phyloP scores from a whole-genome alignment of 73 alveolate genomes.

The Breviolum minutum region DNA sequence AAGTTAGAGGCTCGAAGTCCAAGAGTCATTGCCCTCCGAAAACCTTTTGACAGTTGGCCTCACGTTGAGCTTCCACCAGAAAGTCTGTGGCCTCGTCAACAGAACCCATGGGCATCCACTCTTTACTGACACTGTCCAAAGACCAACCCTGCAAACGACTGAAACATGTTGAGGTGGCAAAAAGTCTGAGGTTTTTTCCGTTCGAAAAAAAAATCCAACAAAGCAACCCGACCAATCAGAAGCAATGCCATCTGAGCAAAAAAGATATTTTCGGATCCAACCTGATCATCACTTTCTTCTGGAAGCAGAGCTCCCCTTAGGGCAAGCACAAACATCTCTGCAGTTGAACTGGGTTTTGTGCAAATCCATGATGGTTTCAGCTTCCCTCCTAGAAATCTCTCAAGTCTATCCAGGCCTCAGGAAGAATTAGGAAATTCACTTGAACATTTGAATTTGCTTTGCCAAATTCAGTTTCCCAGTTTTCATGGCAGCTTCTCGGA shows the following conservation, averaged over 20 bases:
- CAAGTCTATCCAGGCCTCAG: no score
- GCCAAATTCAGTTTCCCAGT: no score
- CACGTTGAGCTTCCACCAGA: slow-evolving; percentile 61
- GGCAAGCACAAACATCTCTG: background rate
- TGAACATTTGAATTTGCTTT: no score
- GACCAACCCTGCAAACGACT: background rate
- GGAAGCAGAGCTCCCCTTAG: slow-evolving; percentile 53
- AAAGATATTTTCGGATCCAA: background rate
- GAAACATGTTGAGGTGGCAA: background rate
- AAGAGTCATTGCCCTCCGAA: background rate
- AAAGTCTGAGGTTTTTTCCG: background rate
- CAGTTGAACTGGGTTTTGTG: background rate
- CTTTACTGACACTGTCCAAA: no score
- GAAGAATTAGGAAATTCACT: no score
- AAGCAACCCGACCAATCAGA: background rate
- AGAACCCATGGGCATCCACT: no score
- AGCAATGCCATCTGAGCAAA: background rate
- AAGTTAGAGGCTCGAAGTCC: background rate
- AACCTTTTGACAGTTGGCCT: background rate
- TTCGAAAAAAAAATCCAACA: background rate
- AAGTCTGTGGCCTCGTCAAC: slow-evolving; percentile 18
- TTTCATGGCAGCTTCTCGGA: no score
- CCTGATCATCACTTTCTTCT: slow-evolving; percentile 47
- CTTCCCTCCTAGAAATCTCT: background rate
- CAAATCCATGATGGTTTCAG: background rate